phyloP scores from a whole-genome alignment of 2,329 filamentous ascomycete species.

The Colletotrichum chrysophilum region DNA sequence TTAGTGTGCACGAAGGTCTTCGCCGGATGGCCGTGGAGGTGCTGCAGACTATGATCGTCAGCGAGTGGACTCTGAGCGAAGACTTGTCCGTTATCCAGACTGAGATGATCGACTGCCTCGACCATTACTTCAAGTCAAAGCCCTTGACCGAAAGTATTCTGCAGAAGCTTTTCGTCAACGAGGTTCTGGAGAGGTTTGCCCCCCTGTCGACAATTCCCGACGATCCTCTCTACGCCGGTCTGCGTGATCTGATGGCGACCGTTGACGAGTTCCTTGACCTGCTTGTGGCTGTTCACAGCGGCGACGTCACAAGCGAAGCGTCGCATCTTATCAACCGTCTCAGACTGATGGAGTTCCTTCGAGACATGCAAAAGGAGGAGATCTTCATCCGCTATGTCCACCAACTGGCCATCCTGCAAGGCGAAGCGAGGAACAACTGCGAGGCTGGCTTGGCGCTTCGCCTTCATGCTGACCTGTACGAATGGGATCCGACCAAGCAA shows the following conservation, averaged over 20 bases:
- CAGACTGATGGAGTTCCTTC: constrained; percentile 92
- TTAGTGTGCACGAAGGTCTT: constrained; percentile 93
- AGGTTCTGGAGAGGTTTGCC: constrained; percentile 82
- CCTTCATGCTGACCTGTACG: constrained; percentile 90
- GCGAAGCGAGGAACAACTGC: constrained; percentile 76
- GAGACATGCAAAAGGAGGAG: constrained; percentile 96
- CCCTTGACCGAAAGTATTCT: constrained; percentile 85
- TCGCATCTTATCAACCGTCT: constrained; percentile 87
- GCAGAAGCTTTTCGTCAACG: constrained; percentile 90
- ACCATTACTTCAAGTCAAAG: constrained; percentile 88
- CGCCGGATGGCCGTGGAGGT: constrained; percentile 91
- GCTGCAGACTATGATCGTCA: constrained; percentile 96
- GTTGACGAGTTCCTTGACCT: constrained; percentile 92
- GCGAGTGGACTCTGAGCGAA: constrained; percentile 95
- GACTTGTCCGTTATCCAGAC: constrained; percentile 91
- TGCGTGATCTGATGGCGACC: constrained; percentile 81
- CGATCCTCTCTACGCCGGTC: constrained; percentile 76
- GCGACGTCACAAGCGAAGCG: constrained; percentile 74
- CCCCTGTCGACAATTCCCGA: constrained; percentile 69
- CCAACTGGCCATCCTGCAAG: constrained; percentile 82
- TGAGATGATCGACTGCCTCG: constrained; percentile 94
- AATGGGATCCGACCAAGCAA: constrained; percentile 79
- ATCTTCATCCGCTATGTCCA: constrained; percentile 97
- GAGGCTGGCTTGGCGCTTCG: constrained; percentile 90
- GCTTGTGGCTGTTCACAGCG: constrained; percentile 85